Conservation (phyloP, 306 rosid species). For the Glycine soja region DNA sequence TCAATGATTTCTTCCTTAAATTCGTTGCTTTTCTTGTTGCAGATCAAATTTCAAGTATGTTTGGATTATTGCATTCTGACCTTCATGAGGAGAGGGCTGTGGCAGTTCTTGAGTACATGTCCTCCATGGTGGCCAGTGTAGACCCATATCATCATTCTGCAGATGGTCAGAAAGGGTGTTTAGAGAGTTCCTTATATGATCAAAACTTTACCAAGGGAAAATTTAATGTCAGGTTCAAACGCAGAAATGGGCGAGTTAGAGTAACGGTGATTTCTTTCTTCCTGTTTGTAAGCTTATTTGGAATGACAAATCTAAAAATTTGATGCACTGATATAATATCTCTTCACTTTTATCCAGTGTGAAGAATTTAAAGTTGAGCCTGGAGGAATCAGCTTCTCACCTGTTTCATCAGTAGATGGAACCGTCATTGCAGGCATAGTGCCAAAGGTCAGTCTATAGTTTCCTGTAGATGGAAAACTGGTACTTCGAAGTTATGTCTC, state of each 20-base stretch:
- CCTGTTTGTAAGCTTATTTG: constrained; percentile 26
- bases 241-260: constrained; percentile 95
- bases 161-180: constrained; percentile 51
- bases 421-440: constrained; percentile 60
- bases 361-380: constrained; percentile 73
- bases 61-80: constrained; percentile 82
- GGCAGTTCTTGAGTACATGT: constrained; percentile 76
- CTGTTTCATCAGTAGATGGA: constrained; percentile 64
- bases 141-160: constrained; percentile 66
- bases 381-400: constrained; percentile 61
- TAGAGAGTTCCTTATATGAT: constrained; percentile 54
- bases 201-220: constrained; percentile 67
- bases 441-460: constrained; percentile 75
- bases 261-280: constrained; percentile 67
- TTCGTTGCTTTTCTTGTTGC: constrained; percentile 46
- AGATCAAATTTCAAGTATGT: constrained; percentile 81
- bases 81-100: constrained; percentile 82
- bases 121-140: constrained; percentile 80
- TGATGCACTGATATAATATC: constrained; percentile 41
- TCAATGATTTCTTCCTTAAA: constrained; percentile 17
- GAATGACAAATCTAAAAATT: constrained; percentile 32
- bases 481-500: constrained; percentile 16
- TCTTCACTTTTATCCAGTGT: constrained; percentile 51
- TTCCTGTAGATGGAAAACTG: constrained; percentile 38
- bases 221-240: constrained; percentile 78